Evolutionary conservation across 306 rosid species (phyloP), one percentile per base, ranked within the genome.

Genomic region (Neltuma alba): DNA sequence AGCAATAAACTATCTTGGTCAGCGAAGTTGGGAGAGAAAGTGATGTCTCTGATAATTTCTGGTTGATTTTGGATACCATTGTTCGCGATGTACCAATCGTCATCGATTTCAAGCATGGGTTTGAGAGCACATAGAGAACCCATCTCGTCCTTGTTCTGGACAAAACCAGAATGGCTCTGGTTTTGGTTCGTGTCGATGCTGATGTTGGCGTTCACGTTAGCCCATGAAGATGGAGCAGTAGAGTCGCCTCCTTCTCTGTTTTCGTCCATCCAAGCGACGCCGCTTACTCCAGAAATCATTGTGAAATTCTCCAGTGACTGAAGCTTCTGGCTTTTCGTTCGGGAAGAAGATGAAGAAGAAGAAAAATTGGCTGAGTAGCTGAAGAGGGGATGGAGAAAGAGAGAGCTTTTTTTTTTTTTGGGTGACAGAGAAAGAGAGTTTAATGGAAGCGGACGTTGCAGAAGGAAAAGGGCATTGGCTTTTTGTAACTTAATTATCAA

Each of bases 71-170:
- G 89, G 63, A 79, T 74, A 55, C 62, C 58, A 65, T 80, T 74
- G 76, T 79, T 81, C 21, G 78, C 60, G 54, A 91, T 45, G 77
- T 81, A 94, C 94, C 97, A 94, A 34, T 94, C 97, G 1, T 84
- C 90, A 28, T 90, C 91, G 6, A 82, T 60, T 34, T 82, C 82
- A 11, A 94, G 85, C 89, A 92, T 94, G 65, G 96, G 88, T 54
- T 94, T 88, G 78, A 88, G 86, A 52, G 84, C 63, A 4, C 93
- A 85, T 3, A 91, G 76, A 27, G 90, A 84, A 34, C 71, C 87
- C 82, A 88, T 55, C 2, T 80, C 87, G 58, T 81, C 82, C 36
- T 79, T 82, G 44, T 48, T 48, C 70, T 86, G 75, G 41, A 74
- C 72, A 15, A 70, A 48, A 62, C 41, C 60, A 50, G 69, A 37